These are phyloP conservation scores for Alopecurus myosuroides DNA, from an alignment of 176 grass and related monocot species.

Conservation along the genomic window DNA sequence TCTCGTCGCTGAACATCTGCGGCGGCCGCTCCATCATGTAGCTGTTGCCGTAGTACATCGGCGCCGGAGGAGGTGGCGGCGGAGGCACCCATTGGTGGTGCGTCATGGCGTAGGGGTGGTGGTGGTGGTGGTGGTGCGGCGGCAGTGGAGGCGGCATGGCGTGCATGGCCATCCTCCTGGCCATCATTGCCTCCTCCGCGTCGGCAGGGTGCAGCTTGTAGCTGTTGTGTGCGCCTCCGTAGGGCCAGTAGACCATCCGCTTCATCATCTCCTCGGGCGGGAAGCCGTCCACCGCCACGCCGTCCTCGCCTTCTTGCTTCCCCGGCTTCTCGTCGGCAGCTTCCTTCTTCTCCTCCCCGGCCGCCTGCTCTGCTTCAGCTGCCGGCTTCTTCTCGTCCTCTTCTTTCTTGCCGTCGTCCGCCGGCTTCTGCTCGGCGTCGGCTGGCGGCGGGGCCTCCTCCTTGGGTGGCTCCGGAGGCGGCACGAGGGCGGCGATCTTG, in stretches of 20 bases:
- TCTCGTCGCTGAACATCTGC: constrained; percentile 86
- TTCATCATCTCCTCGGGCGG: constrained; percentile 59
- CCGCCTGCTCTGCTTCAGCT: not conserved
- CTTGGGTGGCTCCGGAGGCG: constrained; percentile 30
- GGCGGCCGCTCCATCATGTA: constrained; percentile 47
- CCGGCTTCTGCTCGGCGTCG: constrained; percentile 25
- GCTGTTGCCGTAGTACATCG: constrained; percentile 29
- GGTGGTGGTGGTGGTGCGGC: not conserved
- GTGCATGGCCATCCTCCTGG: constrained; percentile 48
- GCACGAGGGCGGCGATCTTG: constrained; percentile 58
- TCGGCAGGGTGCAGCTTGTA: constrained; percentile 10
- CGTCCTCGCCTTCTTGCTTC: constrained; percentile 45
- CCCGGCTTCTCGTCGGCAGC: constrained; percentile 9
- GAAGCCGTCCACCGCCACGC: constrained; percentile 20
- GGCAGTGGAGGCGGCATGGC: not conserved
- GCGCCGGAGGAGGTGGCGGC: not conserved
- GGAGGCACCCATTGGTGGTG: constrained; percentile 17
- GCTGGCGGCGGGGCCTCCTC: not conserved
- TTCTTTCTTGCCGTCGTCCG: constrained; percentile 21
- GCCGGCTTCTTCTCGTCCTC: not conserved
- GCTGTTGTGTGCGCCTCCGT: constrained; percentile 6
- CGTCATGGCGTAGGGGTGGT: not conserved
- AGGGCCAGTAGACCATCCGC: constrained; percentile 57
- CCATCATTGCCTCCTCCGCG: constrained; percentile 48
- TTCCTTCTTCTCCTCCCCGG: constrained; percentile 2